Conservation (phyloP, 441 rosid species). For the Populus hybrid region DNA sequence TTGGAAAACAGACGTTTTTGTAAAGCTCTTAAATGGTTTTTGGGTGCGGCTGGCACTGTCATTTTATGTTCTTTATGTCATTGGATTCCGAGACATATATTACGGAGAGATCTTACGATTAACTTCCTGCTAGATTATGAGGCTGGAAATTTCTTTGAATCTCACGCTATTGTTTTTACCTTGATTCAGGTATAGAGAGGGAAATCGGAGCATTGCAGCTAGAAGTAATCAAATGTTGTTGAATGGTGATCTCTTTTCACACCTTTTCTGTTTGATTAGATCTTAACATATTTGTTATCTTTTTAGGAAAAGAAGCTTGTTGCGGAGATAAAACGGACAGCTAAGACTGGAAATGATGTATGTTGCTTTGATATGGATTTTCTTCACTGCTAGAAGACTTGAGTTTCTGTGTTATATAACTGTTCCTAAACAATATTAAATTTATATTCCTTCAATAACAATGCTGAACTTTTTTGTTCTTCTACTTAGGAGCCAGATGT, state of each 20-base stretch:
- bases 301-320: slow-evolving; percentile 89
- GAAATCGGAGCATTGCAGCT: slow-evolving; percentile 75
- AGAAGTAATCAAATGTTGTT: slow-evolving; percentile 51
- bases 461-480: background rate
- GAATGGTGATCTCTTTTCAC: background rate
- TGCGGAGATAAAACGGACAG: slow-evolving; percentile 87
- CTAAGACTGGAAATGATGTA: slow-evolving; percentile 95
- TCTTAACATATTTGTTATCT: slow-evolving; percentile 22
- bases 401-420: background rate
- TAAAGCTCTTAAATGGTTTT: background rate
- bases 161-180: slow-evolving; percentile 11
- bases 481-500: background rate
- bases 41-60: background rate
- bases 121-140: background rate
- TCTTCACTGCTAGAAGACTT: background rate
- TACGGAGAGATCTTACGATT: background rate
- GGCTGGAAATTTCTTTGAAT: background rate
- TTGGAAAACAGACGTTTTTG: background rate
- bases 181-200: slow-evolving; percentile 75
- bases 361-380: slow-evolving; percentile 1
- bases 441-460: background rate
- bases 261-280: background rate
- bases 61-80: background rate
- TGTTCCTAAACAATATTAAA: background rate
- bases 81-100: background rate